Percentiles rank a stretch among this genome's conserved stretches.
These are phyloP conservation scores for Macrocybe sp. DNA, from an alignment of 1,284 basidiomycete genomes.

Conservation along the genomic window DNA sequence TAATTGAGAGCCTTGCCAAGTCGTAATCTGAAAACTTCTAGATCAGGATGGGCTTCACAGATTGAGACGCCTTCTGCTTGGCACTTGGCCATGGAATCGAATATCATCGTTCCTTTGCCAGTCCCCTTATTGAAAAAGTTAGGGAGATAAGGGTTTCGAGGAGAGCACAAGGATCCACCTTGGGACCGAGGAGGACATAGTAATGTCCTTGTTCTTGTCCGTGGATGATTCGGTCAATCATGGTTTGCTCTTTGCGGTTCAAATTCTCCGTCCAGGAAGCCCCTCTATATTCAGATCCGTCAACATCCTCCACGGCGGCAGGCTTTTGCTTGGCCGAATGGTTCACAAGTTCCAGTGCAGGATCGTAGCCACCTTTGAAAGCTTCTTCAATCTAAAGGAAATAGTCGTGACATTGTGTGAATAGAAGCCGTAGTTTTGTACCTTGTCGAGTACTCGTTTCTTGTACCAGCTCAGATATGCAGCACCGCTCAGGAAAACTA, in stretches of 20 bases:
- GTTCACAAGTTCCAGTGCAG: conserved; percentile 69
- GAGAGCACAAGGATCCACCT: conserved; percentile 36
- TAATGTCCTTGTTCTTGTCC: conserved; percentile 72
- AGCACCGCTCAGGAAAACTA: conserved; percentile 68
- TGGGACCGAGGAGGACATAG: conserved; percentile 72
- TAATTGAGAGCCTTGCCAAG: conserved; percentile 78
- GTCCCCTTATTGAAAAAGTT: conserved; percentile 26
- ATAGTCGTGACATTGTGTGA: background rate
- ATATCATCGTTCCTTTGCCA: conserved; percentile 74
- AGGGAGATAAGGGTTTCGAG: conserved; percentile 1
- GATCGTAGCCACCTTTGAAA: conserved; percentile 67
- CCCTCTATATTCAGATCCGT: conserved; percentile 32
- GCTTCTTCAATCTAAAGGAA: conserved; percentile 53
- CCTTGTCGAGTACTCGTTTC: conserved; percentile 73
- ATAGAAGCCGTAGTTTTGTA: conserved; percentile 22
- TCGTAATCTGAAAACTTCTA: conserved; percentile 74
- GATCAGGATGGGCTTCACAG: conserved; percentile 49
- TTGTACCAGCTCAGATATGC: conserved; percentile 79
- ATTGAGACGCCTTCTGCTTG: conserved; percentile 58
- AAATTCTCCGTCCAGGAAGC: conserved; percentile 55
- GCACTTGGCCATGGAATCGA: conserved; percentile 73
- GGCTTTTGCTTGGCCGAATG: conserved; percentile 30
- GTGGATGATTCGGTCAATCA: conserved; percentile 74
- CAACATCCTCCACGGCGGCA: conserved; percentile 25
- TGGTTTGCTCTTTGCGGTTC: conserved; percentile 65